A percentile compares a stretch with the other conserved stretches of the same genome.
phyloP scores from a whole-genome alignment of 148 eudicot genomes.

The Nepenthes mirabilis region DNA sequence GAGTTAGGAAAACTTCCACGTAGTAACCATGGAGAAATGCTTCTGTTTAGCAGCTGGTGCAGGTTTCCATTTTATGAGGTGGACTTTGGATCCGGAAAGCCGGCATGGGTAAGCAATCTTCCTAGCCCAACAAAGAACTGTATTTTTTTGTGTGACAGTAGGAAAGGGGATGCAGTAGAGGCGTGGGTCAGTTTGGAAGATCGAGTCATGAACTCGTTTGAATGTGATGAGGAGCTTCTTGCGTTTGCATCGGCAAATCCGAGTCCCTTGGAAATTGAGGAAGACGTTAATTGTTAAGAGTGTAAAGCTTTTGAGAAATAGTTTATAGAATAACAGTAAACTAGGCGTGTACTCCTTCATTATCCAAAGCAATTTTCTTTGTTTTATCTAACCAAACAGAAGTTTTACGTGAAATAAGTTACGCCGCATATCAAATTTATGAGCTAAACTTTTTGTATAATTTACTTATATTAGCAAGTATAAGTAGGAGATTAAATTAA shows the following conservation, averaged over 20 bases:
- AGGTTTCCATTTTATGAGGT: slow-evolving; percentile 17
- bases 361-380: no score
- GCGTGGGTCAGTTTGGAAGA: slow-evolving; percentile 28
- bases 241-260: background rate
- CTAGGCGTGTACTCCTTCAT: no score
- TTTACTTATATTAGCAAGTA: no score
- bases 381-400: no score
- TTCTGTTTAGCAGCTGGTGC: slow-evolving; percentile 5
- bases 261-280: no score
- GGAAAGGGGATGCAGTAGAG: slow-evolving; percentile 26
- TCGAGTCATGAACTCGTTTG: slow-evolving; percentile 1
- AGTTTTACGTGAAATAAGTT: no score
- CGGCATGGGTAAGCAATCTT: slow-evolving; percentile 19
- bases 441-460: no score
- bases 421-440: no score
- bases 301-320: no score
- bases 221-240: slow-evolving; percentile 3
- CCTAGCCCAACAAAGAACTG: slow-evolving; percentile 15
- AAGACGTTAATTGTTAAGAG: no score
- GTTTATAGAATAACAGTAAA: no score
- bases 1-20: background rate
- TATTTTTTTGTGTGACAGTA: slow-evolving; percentile 20
- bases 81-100: slow-evolving; percentile 52
- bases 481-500: no score
- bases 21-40: background rate